Conservation (phyloP, 495 filamentous ascomycete genomes). For the Aspergillus kassunensis region DNA sequence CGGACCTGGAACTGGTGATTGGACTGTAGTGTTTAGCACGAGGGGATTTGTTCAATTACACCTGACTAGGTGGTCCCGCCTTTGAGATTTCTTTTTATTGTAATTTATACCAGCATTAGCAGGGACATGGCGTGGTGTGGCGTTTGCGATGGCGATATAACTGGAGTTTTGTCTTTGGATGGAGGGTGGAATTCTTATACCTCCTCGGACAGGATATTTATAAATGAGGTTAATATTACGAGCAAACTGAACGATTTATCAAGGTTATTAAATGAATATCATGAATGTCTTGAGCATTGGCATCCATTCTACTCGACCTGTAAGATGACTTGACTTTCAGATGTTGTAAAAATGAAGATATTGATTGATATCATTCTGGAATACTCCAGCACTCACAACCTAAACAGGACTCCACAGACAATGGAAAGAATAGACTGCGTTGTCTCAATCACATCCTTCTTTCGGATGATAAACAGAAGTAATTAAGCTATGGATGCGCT, state of each 20-base stretch:
- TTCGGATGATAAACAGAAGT: neutral
- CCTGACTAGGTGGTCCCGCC: too few relatives aligned
- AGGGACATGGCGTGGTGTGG: neutral
- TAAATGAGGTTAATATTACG: too few relatives aligned
- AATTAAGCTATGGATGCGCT: too few relatives aligned
- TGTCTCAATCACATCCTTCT: too few relatives aligned
- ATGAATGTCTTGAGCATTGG: too few relatives aligned
- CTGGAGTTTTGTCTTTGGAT: neutral
- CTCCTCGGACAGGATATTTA: too few relatives aligned
- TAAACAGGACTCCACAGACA: neutral
- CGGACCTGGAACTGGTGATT: conserved; percentile 93
- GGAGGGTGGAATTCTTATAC: too few relatives aligned
- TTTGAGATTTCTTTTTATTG: neutral
- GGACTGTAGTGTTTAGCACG: neutral
- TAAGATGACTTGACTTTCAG: too few relatives aligned
- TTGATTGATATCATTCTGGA: neutral
- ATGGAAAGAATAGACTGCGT: neutral
- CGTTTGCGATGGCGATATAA: conserved; percentile 5
- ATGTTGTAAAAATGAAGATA: neutral
- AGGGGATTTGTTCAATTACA: too few relatives aligned
- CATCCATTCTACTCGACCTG: too few relatives aligned
- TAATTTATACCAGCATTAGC: conserved; percentile 5
- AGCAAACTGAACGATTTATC: too few relatives aligned
- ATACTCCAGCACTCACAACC: neutral
- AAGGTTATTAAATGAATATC: too few relatives aligned